Base-by-base conservation (phyloP, 179 eudicot species). In the Heliamphora pulchella region DNA sequence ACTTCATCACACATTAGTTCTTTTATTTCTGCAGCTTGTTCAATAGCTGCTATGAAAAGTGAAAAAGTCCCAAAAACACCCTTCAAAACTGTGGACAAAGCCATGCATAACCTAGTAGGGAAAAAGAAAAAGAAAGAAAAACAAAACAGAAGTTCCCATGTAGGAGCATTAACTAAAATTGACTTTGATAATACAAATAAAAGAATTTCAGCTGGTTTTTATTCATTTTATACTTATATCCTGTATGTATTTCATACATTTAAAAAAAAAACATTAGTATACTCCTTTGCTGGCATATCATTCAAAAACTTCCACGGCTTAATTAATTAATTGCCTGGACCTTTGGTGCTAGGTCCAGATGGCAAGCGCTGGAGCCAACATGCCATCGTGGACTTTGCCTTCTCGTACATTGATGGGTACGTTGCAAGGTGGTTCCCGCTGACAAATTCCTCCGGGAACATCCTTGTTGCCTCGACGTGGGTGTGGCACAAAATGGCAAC, bases 321-420 rank as follows among this genome's bases (percentile, higher is more conserved):
- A 8, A 17, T 41, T 17, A 17, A 58, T n/a, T 76, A 77, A 58
- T 63, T 71, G 48, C 79, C 58, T 61, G 58, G 79, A n/a, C 79
- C 79, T 46, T 46, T 63, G 18, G 71, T 71, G 8, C 79, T 77
- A 20, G 79, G 79, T 48, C 79, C 71, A 4, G 79, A 77, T 18
- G 59, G n/a, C 31, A 77, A 64, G 18, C 71, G 58, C 31, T 66
- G 8, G 13, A 78, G 46, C 73, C 80, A 78, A 64, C 46, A 50
- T 50, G 71, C 47, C 73, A 78, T 13, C 15, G 47, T 51, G 2
- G 11, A 46, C 43, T 78, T 78, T 1, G 80, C 80, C 53, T 50
- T 65, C 73, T 78, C 80, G 3, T 64, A 65, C 31, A 66, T 4
- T 2, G 71, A 78, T 7, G 80, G 62, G 50, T 78, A 50, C 0